These are phyloP conservation scores for Hemerocallis citrina DNA, from an alignment of 106 monocot species.

Conservation along the genomic window DNA sequence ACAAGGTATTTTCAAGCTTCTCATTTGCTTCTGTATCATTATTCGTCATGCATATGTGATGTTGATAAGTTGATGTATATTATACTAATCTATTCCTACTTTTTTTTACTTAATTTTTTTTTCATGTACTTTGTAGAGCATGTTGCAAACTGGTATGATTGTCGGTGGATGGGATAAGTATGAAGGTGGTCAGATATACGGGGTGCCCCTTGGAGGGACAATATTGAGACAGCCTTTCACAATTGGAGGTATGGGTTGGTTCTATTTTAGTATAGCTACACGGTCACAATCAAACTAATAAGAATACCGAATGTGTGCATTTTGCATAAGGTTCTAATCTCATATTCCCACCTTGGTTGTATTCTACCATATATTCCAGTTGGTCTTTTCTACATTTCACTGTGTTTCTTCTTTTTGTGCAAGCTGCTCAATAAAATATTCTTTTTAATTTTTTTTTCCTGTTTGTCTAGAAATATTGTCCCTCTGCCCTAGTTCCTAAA, in stretches of 20 bases:
- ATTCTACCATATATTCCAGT: too few relatives aligned
- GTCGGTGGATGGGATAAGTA: conserved; percentile 96
- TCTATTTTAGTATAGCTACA: neutral
- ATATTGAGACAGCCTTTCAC: conserved; percentile 79
- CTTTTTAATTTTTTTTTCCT: neutral
- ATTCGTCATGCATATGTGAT: neutral
- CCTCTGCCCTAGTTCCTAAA: neutral
- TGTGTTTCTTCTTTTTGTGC: neutral
- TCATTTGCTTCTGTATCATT: neutral
- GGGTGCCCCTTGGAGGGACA: conserved; percentile 92
- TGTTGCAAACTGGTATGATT: conserved; percentile 89
- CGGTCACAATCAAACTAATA: neutral
- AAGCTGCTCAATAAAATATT: neutral
- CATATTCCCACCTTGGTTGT: too few relatives aligned
- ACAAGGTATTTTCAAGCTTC: conserved; percentile 59
- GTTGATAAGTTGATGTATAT: neutral
- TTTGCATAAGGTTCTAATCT: neutral
- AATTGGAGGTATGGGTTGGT: conserved; percentile 91
- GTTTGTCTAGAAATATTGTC: neutral
- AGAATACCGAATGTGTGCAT: neutral
- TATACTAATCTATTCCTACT: neutral
- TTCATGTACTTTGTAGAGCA: conserved; percentile 43
- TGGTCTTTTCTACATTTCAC: neutral
- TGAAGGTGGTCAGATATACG: conserved; percentile 93
- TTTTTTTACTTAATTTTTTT: neutral